Evolutionary conservation across 108 stramenopile species (phyloP).

Genomic region (Nitzschia sp.): DNA sequence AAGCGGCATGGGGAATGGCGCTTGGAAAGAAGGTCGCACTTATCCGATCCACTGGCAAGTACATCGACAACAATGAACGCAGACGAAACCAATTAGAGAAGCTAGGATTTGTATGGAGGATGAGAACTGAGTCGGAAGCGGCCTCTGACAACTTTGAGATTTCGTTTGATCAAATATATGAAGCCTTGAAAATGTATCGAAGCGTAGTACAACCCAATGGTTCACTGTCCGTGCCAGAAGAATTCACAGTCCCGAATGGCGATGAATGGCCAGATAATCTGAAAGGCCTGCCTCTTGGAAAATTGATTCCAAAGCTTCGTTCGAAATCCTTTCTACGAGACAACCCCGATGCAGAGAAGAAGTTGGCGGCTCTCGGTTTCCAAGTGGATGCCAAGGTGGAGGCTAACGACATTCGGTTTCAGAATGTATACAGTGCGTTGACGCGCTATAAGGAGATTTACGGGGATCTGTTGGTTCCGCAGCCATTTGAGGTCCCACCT

Average conservation of each 20-base stretch:
- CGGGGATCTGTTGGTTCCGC: conserved; percentile 88
- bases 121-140: conserved; percentile 52
- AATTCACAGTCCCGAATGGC: conserved; percentile 73
- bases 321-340: conserved; percentile 62
- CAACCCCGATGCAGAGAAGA: conserved; percentile 65
- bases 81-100: conserved; percentile 73
- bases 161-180: conserved; percentile 75
- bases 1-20: conserved; percentile 70
- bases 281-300: conserved; percentile 78
- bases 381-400: conserved; percentile 30
- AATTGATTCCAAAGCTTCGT: conserved; percentile 55
- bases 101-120: conserved; percentile 87
- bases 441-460: conserved; percentile 76
- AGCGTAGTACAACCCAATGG: conserved; percentile 53
- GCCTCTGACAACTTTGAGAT: conserved; percentile 45
- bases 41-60: conserved; percentile 83
- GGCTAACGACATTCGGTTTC: conserved; percentile 75
- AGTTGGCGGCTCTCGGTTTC: conserved; percentile 49
- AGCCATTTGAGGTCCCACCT: conserved; percentile 82
- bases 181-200: conserved; percentile 75
- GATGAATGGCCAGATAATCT: conserved; percentile 78
- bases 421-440: conserved; percentile 80
- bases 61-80: conserved; percentile 61
- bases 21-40: conserved; percentile 76
- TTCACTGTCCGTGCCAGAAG: conserved; percentile 56